These are phyloP conservation scores for Anthoceros angustus DNA, from an alignment of 225 moss, liverwort and hornwort genomes.

Conservation along the genomic window DNA sequence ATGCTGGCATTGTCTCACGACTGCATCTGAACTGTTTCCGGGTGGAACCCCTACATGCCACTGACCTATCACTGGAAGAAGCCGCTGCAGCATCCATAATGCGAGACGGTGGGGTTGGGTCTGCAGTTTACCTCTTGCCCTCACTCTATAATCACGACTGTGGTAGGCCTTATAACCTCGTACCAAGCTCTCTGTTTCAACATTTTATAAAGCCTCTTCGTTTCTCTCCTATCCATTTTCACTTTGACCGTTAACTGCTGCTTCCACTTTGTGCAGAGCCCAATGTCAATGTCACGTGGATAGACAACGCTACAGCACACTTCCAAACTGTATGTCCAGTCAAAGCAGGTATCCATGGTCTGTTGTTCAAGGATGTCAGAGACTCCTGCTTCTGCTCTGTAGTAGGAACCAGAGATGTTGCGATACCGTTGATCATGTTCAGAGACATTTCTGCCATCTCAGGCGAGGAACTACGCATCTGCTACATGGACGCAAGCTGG, in stretches of 20 bases:
- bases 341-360: constrained; percentile 27
- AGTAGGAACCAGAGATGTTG: neutral
- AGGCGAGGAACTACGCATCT: constrained; percentile 59
- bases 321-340: constrained; percentile 39
- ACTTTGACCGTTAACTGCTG: neutral
- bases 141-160: constrained; percentile 73
- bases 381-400: no score
- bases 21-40: constrained; percentile 59
- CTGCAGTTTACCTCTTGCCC: constrained; percentile 46
- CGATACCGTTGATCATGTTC: neutral
- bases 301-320: constrained; percentile 25
- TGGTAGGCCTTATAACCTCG: constrained; percentile 18
- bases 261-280: constrained; percentile 32
- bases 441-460: constrained; percentile 3
- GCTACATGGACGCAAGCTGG: constrained; percentile 67
- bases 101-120: constrained; percentile 53
- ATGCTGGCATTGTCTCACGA: constrained; percentile 57
- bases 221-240: neutral
- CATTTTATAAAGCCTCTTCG: neutral
- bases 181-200: neutral
- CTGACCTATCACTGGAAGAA: constrained; percentile 32
- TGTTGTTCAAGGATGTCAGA: no score
- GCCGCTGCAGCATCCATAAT: constrained; percentile 44
- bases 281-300: constrained; percentile 48
- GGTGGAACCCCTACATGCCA: constrained; percentile 44